Base-by-base conservation (phyloP, 2,329 filamentous ascomycete genomes). In the Colletotrichum zoysiae region DNA sequence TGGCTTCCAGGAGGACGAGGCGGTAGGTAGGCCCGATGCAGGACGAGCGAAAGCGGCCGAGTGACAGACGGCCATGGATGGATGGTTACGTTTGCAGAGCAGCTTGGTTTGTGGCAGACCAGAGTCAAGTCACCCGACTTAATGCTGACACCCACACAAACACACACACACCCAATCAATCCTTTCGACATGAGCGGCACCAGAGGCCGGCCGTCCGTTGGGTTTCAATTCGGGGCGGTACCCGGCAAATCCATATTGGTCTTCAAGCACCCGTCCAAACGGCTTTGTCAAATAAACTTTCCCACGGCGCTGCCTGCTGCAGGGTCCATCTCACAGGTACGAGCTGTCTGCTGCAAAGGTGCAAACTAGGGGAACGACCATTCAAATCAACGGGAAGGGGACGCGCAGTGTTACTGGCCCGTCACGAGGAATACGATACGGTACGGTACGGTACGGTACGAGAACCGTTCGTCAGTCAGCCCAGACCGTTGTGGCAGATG, bases 241-340 rank as follows among this genome's bases (percentile, higher is more conserved):
- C 51, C 69, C 53, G 58, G 51, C 53, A 69, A 23, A 46, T 53
- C 57, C 53, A 55, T 18, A 59, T 2, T 30, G 30, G 44, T 64
- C 53, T 30, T 40, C 53, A 70, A 35, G 46, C 59, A 55, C 61
- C 70, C 65, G 60, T 64, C 70, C 53, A 48, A 72, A 72, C 58
- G 20, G 56, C 48, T 65, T 64, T 48, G 46, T 48, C 59, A 60
- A 60, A 65, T 71, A 64, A 70, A 72, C 66, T 72, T 72, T 70
- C 12, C 40, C 35, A 40, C 55, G 40, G 35, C 58, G 65, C 65
- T 70, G 70, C 70, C 65, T 70, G 70, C 70, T 72, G 70, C 70
- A 72, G 70, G 70, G 70, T 70, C 70, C 60, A 30, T 55, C 58
- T 48, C 53, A 60, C 65, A 60, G 65, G 46, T 46, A 71, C 65